Conservation (phyloP, 257 asterid genomes). For the Fraxinus excelsior region DNA sequence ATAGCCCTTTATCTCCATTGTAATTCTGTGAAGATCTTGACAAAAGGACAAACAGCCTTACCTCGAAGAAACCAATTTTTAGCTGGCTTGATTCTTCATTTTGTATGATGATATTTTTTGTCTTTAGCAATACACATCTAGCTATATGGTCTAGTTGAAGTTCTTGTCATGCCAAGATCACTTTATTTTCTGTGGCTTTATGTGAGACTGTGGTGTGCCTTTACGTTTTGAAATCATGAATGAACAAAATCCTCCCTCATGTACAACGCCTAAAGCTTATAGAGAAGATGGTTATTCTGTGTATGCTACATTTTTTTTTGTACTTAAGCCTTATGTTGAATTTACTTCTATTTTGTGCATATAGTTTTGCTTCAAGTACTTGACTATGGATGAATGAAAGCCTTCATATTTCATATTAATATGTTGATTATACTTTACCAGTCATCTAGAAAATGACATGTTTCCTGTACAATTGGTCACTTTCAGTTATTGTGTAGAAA, state of each 20-base stretch:
- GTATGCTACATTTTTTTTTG: not conserved
- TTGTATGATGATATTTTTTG: not conserved
- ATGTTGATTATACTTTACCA: constrained; percentile 1
- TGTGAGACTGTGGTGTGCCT: not conserved
- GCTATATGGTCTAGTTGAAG: not conserved
- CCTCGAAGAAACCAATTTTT: not conserved
- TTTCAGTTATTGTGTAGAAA: constrained; percentile 16
- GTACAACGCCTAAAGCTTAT: not conserved
- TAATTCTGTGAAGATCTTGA: not conserved
- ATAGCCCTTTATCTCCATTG: not conserved
- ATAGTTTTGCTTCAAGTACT: constrained; percentile 10
- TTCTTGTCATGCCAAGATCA: not conserved
- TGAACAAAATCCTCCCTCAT: not conserved
- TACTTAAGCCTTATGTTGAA: constrained; percentile 9
- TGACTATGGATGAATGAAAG: constrained; percentile 5
- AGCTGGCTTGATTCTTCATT: not conserved
- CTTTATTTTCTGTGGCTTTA: constrained; percentile 3
- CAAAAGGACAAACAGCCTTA: constrained; percentile 10
- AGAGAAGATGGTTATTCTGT: not conserved
- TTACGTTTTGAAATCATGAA: not conserved
- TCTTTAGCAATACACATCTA: not conserved
- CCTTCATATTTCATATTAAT: constrained; percentile 9
- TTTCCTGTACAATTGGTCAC: not conserved
- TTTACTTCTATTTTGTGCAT: constrained; percentile 9
- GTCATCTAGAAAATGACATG: not conserved